Base-by-base conservation (phyloP, 2,329 filamentous ascomycete genomes). In the Cladosporium colombiae region DNA sequence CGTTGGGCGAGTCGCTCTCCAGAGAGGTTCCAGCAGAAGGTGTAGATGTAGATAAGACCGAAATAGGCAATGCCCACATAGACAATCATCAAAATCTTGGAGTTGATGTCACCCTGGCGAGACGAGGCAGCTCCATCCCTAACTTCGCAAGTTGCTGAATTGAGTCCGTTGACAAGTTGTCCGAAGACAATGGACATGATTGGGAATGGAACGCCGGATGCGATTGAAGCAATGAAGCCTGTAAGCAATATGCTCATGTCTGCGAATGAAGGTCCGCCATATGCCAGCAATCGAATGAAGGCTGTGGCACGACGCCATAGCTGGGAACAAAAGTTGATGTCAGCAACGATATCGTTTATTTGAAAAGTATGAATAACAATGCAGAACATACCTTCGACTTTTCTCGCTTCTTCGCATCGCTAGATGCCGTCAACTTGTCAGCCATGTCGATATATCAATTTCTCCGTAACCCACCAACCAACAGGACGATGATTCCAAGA, bases 1-100 rank as follows among this genome's bases (percentile, higher is more conserved):
- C 88, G 82, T 68, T 87, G 85, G 56, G 87, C 85, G 8, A 91
- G 80, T 3, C 88, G 84, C 67, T 88, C 86, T 64, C 87, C 88
- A 66, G 85, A 83, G 69, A 90, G 79, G 68, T 82, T 87, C 88
- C 88, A 91, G 69, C 84, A 88, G 7, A 85, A 79, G 29, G 88
- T 82, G 72, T 91, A 86, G 64, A 82, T 77, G 75, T 91, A 92
- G 68, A 91, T 89, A 66, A 85, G 78, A 44, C 82, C 80, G 70
- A 91, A 88, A 66, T 85, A 84, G 31, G 83, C 88, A 66, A 89
- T 85, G 25, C 85, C 86, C 31, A 91, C 82, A 73, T 88, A 89
- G 14, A 89, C 83, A 25, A 91, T 84, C 70, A 73, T 68, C 8
- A 90, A 75, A 40, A 91, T 84, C 71, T 87, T 89, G 55, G 78